phyloP scores from a whole-genome alignment of 306 rosid genomes.

The Quillaja saponaria region DNA sequence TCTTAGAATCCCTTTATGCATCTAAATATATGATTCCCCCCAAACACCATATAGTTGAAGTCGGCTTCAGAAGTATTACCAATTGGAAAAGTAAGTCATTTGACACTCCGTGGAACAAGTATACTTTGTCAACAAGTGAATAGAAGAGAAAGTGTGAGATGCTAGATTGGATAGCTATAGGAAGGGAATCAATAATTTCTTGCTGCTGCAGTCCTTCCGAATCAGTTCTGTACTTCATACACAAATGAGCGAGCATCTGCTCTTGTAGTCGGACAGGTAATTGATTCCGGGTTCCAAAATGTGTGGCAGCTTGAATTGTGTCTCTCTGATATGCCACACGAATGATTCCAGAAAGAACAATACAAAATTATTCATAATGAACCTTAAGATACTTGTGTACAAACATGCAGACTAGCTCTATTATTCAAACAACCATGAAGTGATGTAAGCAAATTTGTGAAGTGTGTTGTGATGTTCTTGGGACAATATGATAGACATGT shows the following conservation, averaged over 20 bases:
- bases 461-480: not conserved
- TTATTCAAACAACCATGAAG: not conserved
- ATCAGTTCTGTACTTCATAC: constrained; percentile 71
- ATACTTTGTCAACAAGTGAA: constrained; percentile 52
- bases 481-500: too few relatives aligned
- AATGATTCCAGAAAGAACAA: constrained; percentile 14
- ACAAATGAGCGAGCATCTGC: constrained; percentile 81
- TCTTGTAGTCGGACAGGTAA: constrained; percentile 68
- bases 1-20: not conserved
- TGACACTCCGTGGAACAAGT: constrained; percentile 75
- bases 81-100: constrained; percentile 72
- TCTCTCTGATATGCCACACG: constrained; percentile 58
- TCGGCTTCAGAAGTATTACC: constrained; percentile 44
- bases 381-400: not conserved
- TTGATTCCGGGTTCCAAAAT: constrained; percentile 63
- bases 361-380: constrained; percentile 2
- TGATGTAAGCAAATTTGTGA: not conserved
- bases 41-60: not conserved
- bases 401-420: not conserved
- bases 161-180: constrained; percentile 77
- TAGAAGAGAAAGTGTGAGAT: constrained; percentile 66
- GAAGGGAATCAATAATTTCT: constrained; percentile 72
- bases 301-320: constrained; percentile 61
- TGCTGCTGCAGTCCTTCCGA: constrained; percentile 87
- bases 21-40: not conserved